Evolutionary conservation across 306 rosid species (phyloP).

Genomic region (Myrica gale): DNA sequence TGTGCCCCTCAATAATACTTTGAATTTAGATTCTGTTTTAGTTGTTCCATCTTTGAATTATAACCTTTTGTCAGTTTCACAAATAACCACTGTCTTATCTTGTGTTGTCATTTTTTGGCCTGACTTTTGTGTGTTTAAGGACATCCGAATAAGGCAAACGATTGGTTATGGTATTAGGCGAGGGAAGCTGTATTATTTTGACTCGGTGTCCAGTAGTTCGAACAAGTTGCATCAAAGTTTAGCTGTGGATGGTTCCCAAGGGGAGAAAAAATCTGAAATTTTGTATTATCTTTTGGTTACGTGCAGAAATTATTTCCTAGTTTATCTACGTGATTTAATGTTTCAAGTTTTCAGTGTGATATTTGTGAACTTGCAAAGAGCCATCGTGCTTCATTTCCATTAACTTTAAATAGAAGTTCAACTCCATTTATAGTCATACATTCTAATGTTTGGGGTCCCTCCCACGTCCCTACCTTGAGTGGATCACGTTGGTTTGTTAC

Average conservation of each 20-base stretch:
- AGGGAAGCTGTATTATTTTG: no score
- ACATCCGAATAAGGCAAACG: neutral
- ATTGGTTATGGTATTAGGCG: slow-evolving; percentile 1
- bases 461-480: neutral
- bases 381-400: slow-evolving; percentile 6
- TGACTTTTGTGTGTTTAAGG: neutral
- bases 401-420: neutral
- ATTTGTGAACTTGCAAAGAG: slow-evolving; percentile 4
- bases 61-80: slow-evolving; percentile 19
- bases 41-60: slow-evolving; percentile 11
- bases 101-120: slow-evolving; percentile 25
- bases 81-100: slow-evolving; percentile 20
- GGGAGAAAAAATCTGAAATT: no score
- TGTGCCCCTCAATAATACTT: neutral
- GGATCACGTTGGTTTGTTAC: slow-evolving; percentile 24
- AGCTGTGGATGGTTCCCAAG: no score
- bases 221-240: no score
- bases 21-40: slow-evolving; percentile 15
- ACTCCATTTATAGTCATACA: neutral
- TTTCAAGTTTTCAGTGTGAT: neutral
- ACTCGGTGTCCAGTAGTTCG: no score
- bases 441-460: neutral
- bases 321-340: neutral
- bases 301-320: slow-evolving; percentile 1
- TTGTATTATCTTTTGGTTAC: neutral